Evolutionary conservation across 352 stramenopile species (phyloP).

Genomic region (Globisporangium orthogonon): DNA sequence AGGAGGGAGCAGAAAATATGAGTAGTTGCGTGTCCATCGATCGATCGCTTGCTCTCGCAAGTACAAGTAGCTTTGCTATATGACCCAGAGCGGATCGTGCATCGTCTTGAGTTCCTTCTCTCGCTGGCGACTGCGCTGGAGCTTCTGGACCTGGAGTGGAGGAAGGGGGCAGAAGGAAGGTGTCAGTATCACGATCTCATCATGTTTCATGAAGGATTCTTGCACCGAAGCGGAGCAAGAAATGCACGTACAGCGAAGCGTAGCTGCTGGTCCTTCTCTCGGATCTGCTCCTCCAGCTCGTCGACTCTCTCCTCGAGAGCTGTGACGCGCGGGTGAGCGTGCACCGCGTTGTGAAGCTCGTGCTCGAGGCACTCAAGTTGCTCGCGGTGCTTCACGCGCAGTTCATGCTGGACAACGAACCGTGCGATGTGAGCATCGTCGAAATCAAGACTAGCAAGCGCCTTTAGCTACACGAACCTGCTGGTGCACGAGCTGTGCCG

Average conservation of each 20-base stretch:
- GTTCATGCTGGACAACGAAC: conserved; percentile 32
- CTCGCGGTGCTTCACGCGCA: conserved; percentile 38
- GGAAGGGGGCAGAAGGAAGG: not conserved
- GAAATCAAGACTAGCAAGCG: not conserved
- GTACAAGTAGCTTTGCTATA: conserved; percentile 13
- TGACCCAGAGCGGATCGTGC: conserved; percentile 69
- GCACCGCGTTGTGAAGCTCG: conserved; percentile 35
- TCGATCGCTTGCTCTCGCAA: not conserved
- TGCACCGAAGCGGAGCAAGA: not conserved
- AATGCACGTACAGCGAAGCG: conserved; percentile 35
- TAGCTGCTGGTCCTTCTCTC: conserved; percentile 53
- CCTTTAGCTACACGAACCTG: conserved; percentile 26
- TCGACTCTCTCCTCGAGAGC: conserved; percentile 33
- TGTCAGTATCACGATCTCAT: not conserved
- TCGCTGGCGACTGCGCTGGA: conserved; percentile 60
- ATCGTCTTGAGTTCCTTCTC: conserved; percentile 61
- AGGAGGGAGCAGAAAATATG: not conserved
- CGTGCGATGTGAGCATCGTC: not conserved
- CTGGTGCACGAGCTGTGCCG: conserved; percentile 56
- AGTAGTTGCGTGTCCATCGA: conserved; percentile 3
- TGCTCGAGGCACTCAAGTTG: conserved; percentile 32
- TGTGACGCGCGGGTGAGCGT: conserved; percentile 44
- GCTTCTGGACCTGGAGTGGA: conserved; percentile 58
- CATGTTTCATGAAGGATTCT: not conserved
- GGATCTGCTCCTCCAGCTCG: conserved; percentile 30